Conservation (phyloP, 2,329 filamentous ascomycete species). For the Fusarium sp. region DNA sequence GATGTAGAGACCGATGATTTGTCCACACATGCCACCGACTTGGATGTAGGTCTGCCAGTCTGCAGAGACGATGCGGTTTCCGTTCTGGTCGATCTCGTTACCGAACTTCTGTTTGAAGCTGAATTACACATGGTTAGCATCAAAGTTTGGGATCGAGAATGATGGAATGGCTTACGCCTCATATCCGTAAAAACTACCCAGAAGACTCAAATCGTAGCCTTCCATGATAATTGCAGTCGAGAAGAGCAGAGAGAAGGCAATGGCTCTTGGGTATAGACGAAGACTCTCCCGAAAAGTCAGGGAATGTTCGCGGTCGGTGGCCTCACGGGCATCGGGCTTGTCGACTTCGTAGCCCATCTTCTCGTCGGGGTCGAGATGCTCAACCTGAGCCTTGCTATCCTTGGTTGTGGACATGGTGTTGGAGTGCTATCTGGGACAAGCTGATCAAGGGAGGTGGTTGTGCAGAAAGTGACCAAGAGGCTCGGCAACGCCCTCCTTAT, state of each 20-base stretch:
- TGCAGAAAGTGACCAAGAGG: background rate
- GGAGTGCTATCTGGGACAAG: background rate
- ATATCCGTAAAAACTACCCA: conserved; percentile 44
- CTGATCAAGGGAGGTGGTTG: background rate
- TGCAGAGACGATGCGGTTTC: conserved; percentile 19
- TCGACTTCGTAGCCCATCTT: conserved; percentile 19
- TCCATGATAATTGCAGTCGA: conserved; percentile 59
- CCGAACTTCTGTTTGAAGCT: conserved; percentile 32
- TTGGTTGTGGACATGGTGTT: conserved; percentile 21
- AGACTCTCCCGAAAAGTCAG: conserved; percentile 54
- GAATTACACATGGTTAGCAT: conserved; percentile 31
- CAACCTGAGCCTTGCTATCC: conserved; percentile 21
- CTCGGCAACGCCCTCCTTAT: background rate
- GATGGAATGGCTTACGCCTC: conserved; percentile 58
- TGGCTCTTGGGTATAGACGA: conserved; percentile 57
- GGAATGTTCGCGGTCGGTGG: conserved; percentile 48
- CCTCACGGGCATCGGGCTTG: conserved; percentile 21
- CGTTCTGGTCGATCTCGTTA: conserved; percentile 23
- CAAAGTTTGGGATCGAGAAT: conserved; percentile 57
- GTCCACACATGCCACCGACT: conserved; percentile 31
- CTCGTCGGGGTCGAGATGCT: conserved; percentile 21
- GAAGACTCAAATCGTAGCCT: conserved; percentile 51
- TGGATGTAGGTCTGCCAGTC: conserved; percentile 32
- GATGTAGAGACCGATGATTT: conserved; percentile 28
- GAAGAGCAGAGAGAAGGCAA: conserved; percentile 56